Percentiles rank a stretch among this genome's conserved stretches.
Conservation (phyloP, 164 flowering plant species). For the Tinospora cordifolia region DNA sequence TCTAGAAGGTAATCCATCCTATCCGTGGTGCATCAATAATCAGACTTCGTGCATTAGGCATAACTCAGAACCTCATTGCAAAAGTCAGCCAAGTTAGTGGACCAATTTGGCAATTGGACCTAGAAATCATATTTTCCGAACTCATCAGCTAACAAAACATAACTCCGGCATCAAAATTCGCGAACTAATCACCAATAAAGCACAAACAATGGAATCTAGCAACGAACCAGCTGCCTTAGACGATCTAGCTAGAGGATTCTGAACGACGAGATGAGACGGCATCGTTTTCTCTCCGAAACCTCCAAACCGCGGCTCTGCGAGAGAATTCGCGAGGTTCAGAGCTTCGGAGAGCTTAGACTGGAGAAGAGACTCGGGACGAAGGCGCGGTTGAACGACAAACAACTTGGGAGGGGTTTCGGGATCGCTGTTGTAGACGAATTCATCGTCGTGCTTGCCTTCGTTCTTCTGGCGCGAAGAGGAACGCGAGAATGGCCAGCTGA, state of each 20-base stretch:
- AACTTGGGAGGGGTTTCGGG: constrained; percentile 44
- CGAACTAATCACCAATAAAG: neutral
- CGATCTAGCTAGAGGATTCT: constrained; percentile 59
- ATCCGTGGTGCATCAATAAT: neutral
- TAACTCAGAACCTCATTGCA: neutral
- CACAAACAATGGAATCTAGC: neutral
- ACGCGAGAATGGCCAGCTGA: constrained; percentile 16
- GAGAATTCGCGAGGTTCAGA: constrained; percentile 77
- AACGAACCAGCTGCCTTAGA: constrained; percentile 41
- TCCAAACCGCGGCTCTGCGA: constrained; percentile 67
- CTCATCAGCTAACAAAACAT: neutral
- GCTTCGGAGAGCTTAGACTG: constrained; percentile 75
- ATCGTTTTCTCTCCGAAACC: constrained; percentile 38
- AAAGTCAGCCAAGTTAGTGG: neutral
- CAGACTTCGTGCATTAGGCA: neutral
- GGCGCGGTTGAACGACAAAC: constrained; percentile 77
- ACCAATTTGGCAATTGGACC: neutral
- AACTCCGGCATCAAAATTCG: neutral
- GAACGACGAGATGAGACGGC: constrained; percentile 78
- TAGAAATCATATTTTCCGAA: too few relatives aligned
- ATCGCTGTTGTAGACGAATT: constrained; percentile 29
- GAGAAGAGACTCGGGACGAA: constrained; percentile 46
- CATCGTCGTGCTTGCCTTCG: constrained; percentile 17
- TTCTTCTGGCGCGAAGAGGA: constrained; percentile 20
- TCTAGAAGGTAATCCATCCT: neutral